These are phyloP conservation scores for Suillus occidentalis DNA, from an alignment of 768 basidiomycete genomes.

Conservation along the genomic window DNA sequence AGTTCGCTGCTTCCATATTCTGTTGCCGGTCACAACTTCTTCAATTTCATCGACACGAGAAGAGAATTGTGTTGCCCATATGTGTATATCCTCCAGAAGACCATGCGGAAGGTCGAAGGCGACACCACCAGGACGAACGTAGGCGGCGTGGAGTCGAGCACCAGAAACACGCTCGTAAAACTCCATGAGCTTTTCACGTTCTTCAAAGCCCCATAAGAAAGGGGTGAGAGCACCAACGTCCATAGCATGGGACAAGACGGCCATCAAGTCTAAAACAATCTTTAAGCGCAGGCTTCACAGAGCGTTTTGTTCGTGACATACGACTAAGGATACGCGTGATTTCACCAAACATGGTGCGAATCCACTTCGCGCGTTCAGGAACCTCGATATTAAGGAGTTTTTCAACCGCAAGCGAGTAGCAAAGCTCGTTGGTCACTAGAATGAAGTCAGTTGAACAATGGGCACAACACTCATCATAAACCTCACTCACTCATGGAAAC, in stretches of 20 bases:
- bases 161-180: conserved; percentile 99
- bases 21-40: conserved; percentile 95
- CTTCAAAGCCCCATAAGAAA: conserved; percentile 99
- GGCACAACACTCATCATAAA: not conserved
- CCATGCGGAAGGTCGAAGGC: conserved; percentile 98
- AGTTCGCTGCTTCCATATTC: conserved; percentile 97
- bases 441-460: conserved; percentile 4
- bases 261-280: conserved; percentile 78
- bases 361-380: conserved; percentile 97
- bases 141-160: conserved; percentile 96
- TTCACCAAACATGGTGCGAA: conserved; percentile 95
- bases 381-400: conserved; percentile 97
- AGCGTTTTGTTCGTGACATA: conserved; percentile 35
- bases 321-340: conserved; percentile 95
- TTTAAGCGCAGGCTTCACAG: not conserved
- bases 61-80: conserved; percentile 94
- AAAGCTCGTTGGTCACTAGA: conserved; percentile 97
- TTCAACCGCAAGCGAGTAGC: conserved; percentile 96
- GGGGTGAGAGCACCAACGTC: conserved; percentile 98
- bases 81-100: conserved; percentile 97
- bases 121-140: conserved; percentile 95
- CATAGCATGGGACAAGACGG: conserved; percentile 92
- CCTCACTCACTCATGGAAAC: conserved; percentile 91
- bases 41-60: conserved; percentile 95
- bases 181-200: conserved; percentile 99